Evolutionary conservation across 2,329 filamentous ascomycete species (phyloP), one percentile per base, ranked within the genome.

Genomic region (Tolypocladium nubicola): DNA sequence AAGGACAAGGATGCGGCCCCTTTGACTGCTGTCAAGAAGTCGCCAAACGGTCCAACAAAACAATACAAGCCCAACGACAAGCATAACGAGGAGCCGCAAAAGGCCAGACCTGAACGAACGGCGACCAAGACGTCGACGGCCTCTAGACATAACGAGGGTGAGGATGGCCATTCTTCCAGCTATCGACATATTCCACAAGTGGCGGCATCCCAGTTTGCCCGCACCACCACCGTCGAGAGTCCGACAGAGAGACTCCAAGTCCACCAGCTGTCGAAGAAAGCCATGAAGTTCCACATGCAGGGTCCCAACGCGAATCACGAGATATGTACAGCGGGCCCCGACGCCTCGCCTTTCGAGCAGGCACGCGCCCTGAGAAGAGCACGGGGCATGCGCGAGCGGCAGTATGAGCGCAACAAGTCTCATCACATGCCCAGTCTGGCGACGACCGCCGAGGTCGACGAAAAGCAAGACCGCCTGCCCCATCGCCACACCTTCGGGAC

Each of bases 161-260:
- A 57, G 11, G 50, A 47, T 26, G 49, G 30, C 19, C 35, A 30
- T n/a, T 54, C 53, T 21, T 30, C 54, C 16, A 52, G 40, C 21
- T 78, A 82, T 61, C 78, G 72, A 40, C 78, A 84, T 62, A 68
- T 83, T 2, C 82, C 82, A 16, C 73, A 74, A 55, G 74, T 79
- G 40, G 82, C 82, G 0, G 81, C 81, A 1, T 65, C 74, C 14
- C 80, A 83, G 58, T 85, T 84, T 63, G 70, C 76, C 11, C 70
- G 74, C 49, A 84, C 82, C 0, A 77, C 81, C 0, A 81, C 79
- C 1, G 70, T 74, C 19, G 74, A 75, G 23, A 63, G 65, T 45
- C 68, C 71, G 65, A 68, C 69, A 33, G 67, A 75, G 37, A 71
- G 66, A 53, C 64, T 65, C 7, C 65, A 71, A 11, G 66, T 73